A percentile compares a stretch with the other conserved stretches of the same genome.
phyloP scores from a whole-genome alignment of 2,329 filamentous ascomycete species.

The Botryotinia calthae region DNA sequence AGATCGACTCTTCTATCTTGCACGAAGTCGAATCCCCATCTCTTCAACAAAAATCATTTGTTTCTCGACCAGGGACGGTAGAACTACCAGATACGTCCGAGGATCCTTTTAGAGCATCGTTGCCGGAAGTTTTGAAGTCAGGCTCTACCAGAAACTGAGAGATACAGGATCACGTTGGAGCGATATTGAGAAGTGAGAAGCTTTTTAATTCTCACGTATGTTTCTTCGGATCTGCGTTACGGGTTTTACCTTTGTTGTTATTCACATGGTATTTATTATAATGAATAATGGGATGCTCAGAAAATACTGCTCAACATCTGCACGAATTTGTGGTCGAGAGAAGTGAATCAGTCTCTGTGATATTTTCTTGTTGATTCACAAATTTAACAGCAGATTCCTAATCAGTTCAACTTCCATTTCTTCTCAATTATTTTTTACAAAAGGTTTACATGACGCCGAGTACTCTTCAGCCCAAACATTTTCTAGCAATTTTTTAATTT shows the following conservation, averaged over 20 bases:
- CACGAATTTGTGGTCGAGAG: too few relatives aligned
- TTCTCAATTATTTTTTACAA: not conserved
- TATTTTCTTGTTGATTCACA: slow-evolving; percentile 1
- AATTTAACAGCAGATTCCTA: not conserved
- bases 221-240: not conserved
- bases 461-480: too few relatives aligned
- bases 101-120: not conserved
- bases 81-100: slow-evolving; percentile 9
- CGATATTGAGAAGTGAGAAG: not conserved
- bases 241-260: not conserved
- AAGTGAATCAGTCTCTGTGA: not conserved
- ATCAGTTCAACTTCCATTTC: not conserved
- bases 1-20: slow-evolving; percentile 7
- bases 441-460: not conserved
- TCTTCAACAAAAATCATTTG: not conserved
- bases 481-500: not conserved
- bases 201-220: not conserved
- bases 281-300: not conserved
- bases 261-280: not conserved
- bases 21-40: slow-evolving; percentile 8
- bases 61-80: not conserved
- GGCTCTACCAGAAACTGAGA: not conserved
- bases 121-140: not conserved
- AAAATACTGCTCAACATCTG: not conserved
- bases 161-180: too few relatives aligned